Evolutionary conservation across 1,139 yeast genomes (phyloP).

Genomic region (Yamadazyma trypodendri): DNA sequence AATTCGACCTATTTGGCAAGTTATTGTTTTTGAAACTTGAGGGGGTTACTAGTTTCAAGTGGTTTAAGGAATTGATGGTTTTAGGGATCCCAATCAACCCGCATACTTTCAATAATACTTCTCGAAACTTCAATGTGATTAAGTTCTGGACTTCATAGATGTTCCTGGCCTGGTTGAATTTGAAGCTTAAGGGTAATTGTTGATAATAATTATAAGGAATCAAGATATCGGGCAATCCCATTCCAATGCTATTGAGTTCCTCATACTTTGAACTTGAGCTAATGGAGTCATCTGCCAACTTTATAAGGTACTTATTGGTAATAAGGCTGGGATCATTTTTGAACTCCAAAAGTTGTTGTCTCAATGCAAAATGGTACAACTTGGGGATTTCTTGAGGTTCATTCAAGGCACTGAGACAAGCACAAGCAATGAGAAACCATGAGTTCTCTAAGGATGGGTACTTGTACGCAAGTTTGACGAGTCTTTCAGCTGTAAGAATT

Average conservation of each 20-base stretch:
- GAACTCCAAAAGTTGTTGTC: conserved; percentile 44
- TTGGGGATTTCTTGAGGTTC: conserved; percentile 78
- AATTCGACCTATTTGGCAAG: conserved; percentile 30
- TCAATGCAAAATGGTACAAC: conserved; percentile 70
- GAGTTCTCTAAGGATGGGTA: conserved; percentile 44
- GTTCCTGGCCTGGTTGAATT: conserved; percentile 29
- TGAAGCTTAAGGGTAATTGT: conserved; percentile 39
- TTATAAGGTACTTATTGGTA: conserved; percentile 30
- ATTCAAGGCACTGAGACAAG: conserved; percentile 79
- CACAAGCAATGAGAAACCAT: conserved; percentile 80
- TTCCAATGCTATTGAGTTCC: conserved; percentile 44
- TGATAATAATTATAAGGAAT: conserved; percentile 42
- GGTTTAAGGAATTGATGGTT: conserved; percentile 74
- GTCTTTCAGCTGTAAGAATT: conserved; percentile 55
- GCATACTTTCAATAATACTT: conserved; percentile 71
- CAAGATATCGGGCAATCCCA: conserved; percentile 43
- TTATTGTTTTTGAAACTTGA: conserved; percentile 29
- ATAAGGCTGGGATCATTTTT: conserved; percentile 26
- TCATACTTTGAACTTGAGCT: conserved; percentile 37
- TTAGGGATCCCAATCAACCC: conserved; percentile 85
- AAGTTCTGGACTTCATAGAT: conserved; percentile 34
- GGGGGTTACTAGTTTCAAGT: conserved; percentile 68
- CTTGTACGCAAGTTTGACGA: conserved; percentile 56
- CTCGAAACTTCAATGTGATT: conserved; percentile 65
- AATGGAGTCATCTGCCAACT: conserved; percentile 42